Base-by-base conservation (phyloP, 345 rosid species). In the Eucalyptus erythrocorys region DNA sequence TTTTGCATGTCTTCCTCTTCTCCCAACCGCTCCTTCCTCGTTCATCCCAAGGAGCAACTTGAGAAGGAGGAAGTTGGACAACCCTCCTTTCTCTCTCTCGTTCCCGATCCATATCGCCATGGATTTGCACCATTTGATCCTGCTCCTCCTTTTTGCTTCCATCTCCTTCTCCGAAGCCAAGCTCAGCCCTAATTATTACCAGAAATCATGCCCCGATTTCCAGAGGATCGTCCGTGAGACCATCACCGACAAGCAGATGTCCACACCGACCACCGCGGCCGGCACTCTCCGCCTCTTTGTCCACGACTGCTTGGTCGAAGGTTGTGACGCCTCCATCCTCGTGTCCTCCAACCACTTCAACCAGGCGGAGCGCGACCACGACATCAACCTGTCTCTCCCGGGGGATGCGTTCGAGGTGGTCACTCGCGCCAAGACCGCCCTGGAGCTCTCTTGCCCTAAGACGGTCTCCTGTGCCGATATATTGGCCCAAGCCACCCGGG, bases 401-500 rank as follows among this genome's bases (percentile, higher is more conserved):
- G 99, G 99, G 1, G 99, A 96, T 86, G 98, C 96, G n/a, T 97
- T 96, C 89, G 99, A 97, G 89, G 92, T 96, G 55, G 53, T 97
- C 50, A 90, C 92, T 66, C 91, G 97, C 19, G 98, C 97, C 88
- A 97, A 97, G 92, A 95, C 97, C 21, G 96, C 98, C 6, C 95
- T 97, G 42, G 98, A 97, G 89, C 98, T 96, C 48, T 88, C 95
- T 32, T 96, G 99, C 87, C 99, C 99, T 4, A 91, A 91, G 92
- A 93, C 94, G 30, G 98, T 97, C 89, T 97, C 99, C 34, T 97
- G 99, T 88, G 90, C 99, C 86, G 99, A 96, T 87, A 96, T 98
- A 87, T 94, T 98, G 89, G 91, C 97, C 40, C 93, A 92, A 80
- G 98, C 99, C 1, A 89, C 98, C 4, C 98, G 99, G 32, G 98